Evolutionary conservation across 2,329 filamentous ascomycete species (phyloP), one percentile per base, ranked within the genome.

Genomic region (Nothophoma quercina): DNA sequence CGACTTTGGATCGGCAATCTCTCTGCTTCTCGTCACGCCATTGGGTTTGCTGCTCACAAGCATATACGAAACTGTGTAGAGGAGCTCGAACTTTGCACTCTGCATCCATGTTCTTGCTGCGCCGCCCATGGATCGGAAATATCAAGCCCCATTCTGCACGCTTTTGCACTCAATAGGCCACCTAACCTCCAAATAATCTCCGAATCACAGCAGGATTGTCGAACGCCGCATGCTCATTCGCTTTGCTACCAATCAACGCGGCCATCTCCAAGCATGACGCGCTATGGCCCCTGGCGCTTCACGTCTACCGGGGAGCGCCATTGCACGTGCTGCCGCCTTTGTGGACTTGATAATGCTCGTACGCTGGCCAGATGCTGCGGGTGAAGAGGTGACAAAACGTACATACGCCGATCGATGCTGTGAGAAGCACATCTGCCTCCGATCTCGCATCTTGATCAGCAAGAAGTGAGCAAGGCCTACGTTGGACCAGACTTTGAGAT

Each of bases 201-300:
- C 63, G 62, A 54, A 10, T 63, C 62, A 62, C 60, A 59, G 25
- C 43, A 59, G 41, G 51, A 50, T 48, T 41, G 42, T 52, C 42
- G 40, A 56, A 34, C 30, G 36, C 25, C 38, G 38, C 39, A 47
- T 13, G 26, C 42, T 51, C 58, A 53, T 55, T 40, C 41, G 30
- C 16, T 15, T 32, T 21, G 26, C 53, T 23, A 29, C 61, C 58
- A 62, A 63, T 61, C 48, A 60, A 21, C 28, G 35, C 29, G 30
- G 29, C 41, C 5, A 29, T 25, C 28, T 10, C 19, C 7, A 15
- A 13, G n/a, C 18, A 16, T 23, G 19, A 32, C 15, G 29, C 49
- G 29, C 49, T 36, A n/a, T 26, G 30, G 23, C 46, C 45, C 46
- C 38, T 42, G 23, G 23, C 34, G 23, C 26, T n/a, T n/a, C n/a